Evolutionary conservation across 345 rosid genomes (phyloP), one percentile per base, ranked within the genome.

Genomic region (Acer campestre): DNA sequence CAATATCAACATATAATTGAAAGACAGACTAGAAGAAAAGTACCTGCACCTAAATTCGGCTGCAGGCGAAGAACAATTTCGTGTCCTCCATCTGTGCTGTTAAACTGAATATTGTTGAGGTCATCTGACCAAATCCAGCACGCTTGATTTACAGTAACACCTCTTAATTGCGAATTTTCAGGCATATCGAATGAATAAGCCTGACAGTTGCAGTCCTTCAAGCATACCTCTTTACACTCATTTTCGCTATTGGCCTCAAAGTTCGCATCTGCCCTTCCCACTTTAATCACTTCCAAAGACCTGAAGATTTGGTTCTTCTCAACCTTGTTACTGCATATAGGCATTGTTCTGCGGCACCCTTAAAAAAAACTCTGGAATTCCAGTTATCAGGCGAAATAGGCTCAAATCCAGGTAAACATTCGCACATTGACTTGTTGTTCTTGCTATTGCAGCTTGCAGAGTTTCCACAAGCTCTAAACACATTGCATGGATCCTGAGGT

Each of bases 321-420:
- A 10, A 14, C 40, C 20, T 16, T 16, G 76, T 84, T 75, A 1
- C 1, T 10, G 56, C 90, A 87, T 35, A 70, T 48, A 59, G 85
- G 7, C 10, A 79, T 55, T 40, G 10, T 85, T 75, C 85, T 73
- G 0, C 1, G 10, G 55, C 91, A 88, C 31, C 90, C 89, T 1
- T 53, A 7, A 68, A 69, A 58, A 49, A 85, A 6, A 78, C 77
- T 27, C 78, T 5, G 5, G 35, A 4, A 31, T 31, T 31, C 35
- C 35, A 31, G 35, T 31, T 3, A 4, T 31, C 4, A 31, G 35
- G 35, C 4, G 0, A 31, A 3, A 31, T 4, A 31, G 35, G 35
- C 35, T 31, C 75, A 0, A 82, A 90, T 22, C 91, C 93, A 0
- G 86, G 86, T 70, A 86, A 80, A 74, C 93, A 90, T 35, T 75